These are phyloP conservation scores for Chytriomyces confervae DNA, from an alignment of 192 early-diverging fungal genomes.

Conservation along the genomic window DNA sequence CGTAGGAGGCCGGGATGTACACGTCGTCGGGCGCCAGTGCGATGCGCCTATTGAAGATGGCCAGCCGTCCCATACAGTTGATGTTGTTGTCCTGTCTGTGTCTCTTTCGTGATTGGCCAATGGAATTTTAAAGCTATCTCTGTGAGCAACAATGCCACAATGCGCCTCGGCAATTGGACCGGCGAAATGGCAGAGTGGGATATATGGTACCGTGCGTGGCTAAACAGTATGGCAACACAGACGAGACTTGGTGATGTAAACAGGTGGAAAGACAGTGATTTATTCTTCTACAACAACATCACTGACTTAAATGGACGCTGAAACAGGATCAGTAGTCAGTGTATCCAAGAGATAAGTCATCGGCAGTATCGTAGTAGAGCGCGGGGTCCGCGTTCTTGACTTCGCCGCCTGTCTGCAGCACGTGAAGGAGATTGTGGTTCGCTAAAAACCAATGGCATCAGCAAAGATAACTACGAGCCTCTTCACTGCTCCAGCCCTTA, in stretches of 20 bases:
- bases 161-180: no score
- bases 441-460: background rate
- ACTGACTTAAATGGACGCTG: no score
- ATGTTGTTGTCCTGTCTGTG: background rate
- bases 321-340: slow-evolving; percentile 1
- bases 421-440: slow-evolving; percentile 1
- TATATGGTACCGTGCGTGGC: no score
- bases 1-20: slow-evolving; percentile 38
- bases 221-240: no score
- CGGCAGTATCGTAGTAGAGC: background rate
- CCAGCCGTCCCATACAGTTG: slow-evolving; percentile 38
- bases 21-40: slow-evolving; percentile 45
- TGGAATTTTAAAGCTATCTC: background rate
- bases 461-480: background rate
- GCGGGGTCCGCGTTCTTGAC: slow-evolving; percentile 3
- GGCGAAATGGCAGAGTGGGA: no score
- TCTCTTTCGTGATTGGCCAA: background rate
- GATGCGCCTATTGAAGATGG: slow-evolving; percentile 41
- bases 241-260: no score
- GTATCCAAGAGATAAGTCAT: background rate
- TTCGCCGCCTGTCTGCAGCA: background rate
- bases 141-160: no score
- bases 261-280: no score
- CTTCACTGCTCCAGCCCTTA: background rate
- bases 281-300: no score